Evolutionary conservation across 2,329 filamentous ascomycete species (phyloP), one percentile per base, ranked within the genome.

Genomic region (Sporothrix humicola): DNA sequence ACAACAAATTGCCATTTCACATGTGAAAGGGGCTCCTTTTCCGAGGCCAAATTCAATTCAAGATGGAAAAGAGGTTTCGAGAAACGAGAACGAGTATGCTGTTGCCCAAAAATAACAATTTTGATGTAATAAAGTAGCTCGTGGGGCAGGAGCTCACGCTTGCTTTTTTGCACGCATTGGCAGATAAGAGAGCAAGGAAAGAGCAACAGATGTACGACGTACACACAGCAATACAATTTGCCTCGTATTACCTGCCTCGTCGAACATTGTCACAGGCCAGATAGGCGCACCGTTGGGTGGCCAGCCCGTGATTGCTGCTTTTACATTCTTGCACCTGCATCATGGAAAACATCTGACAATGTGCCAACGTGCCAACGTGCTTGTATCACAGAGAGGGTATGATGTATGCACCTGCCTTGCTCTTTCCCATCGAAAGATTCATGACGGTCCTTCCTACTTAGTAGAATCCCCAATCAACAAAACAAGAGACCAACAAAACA

Each of bases 401-500:
- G 31, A 37, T 37, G 31, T 37, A 37, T 12, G 42, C 61, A 20
- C 31, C 23, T 69, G 26, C 66, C 37, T 54, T 23, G 66, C 48
- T 37, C 48, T 17, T 44, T 69, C 66, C 42, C 48, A 69, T 42
- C 48, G 66, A 54, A 69, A 69, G 65, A 69, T 15, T 5, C 65
- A 26, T 13, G 23, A 1, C 23, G 65, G 65, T 69, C 46, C 63
- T 66, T 68, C 70, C 31, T 37, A 7, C 31, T 59, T 6, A 48
- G 15, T 56, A 13, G 10, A 56, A 42, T 59, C 17, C n/a, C 48
- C 44, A 54, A 66, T 52, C 59, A 68, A 66, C 61, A 68, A 72
- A 26, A 50, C 3, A 66, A 8, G 6, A 59, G 31, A 10, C 63
- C 71, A 72, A 52, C 61, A 72, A 72, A 72, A 68, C 48, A 69